These are phyloP conservation scores for Centrapalus pauciflorus DNA, from an alignment of 129 eudicot species.

Conservation along the genomic window DNA sequence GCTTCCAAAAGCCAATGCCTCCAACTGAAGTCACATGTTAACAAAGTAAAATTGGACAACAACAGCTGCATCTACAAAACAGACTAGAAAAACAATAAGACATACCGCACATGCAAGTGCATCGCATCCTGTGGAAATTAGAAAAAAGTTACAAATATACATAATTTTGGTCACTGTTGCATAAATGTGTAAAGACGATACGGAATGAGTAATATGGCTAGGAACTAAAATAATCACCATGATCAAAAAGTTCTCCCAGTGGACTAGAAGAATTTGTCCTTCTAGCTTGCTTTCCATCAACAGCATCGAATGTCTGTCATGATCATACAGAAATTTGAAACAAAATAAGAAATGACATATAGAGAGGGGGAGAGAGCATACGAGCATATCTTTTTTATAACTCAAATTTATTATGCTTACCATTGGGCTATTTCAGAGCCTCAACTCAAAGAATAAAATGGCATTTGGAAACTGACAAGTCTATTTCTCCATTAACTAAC, in stretches of 20 bases:
- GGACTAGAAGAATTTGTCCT: slow-evolving; percentile 98
- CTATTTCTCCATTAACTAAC: not conserved
- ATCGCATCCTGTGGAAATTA: slow-evolving; percentile 74
- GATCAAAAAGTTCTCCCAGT: slow-evolving; percentile 97
- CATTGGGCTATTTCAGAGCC: too few species aligned
- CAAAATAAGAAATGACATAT: not conserved
- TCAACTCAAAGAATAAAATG: too few species aligned
- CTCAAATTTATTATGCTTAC: too few species aligned
- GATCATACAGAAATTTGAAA: not conserved
- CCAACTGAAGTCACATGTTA: slow-evolving; percentile 52
- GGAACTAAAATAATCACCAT: slow-evolving; percentile 40
- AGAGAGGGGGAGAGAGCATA: too few species aligned
- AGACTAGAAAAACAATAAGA: not conserved
- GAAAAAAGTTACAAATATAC: slow-evolving; percentile 8
- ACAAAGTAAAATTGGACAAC: not conserved
- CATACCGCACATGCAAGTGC: slow-evolving; percentile 98
- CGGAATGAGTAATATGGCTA: not conserved
- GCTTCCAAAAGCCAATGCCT: slow-evolving; percentile 94
- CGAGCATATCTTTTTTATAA: too few species aligned
- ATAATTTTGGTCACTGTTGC: slow-evolving; percentile 11
- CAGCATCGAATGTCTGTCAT: slow-evolving; percentile 92
- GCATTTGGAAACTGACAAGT: not conserved
- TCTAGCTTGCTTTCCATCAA: slow-evolving; percentile 99
- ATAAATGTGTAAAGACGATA: not conserved
- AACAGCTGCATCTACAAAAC: slow-evolving; percentile 1